Evolutionary conservation across 306 rosid species (phyloP).

Genomic region (Urtica urens): DNA sequence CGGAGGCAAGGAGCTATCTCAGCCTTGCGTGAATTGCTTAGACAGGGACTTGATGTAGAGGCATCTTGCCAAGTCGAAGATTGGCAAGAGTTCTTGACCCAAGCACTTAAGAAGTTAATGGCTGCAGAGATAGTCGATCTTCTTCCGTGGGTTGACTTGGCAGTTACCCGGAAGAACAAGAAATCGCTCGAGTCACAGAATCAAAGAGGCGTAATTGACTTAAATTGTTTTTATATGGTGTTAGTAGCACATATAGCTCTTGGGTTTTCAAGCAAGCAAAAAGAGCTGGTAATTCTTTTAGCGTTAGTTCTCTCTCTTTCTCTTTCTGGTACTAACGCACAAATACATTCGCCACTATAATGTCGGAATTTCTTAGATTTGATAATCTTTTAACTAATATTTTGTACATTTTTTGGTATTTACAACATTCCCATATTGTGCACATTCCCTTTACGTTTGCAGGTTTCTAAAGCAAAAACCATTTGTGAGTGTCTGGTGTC

Average conservation of each 20-base stretch:
- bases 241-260: constrained; percentile 74
- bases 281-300: constrained; percentile 54
- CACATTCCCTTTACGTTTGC: constrained; percentile 12
- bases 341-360: not conserved
- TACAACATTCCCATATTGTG: not conserved
- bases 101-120: constrained; percentile 59
- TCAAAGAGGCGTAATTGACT: constrained; percentile 74
- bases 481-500: constrained; percentile 74
- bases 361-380: too few relatives aligned
- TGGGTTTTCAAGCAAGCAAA: constrained; percentile 81
- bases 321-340: not conserved
- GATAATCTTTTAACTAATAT: too few relatives aligned
- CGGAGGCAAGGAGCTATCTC: constrained; percentile 84
- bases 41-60: constrained; percentile 94
- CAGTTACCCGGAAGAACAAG: constrained; percentile 68
- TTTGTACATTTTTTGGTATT: too few relatives aligned
- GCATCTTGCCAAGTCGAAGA: constrained; percentile 75
- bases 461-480: constrained; percentile 66
- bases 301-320: constrained; percentile 11
- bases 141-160: constrained; percentile 83
- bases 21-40: constrained; percentile 82
- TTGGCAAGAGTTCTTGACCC: constrained; percentile 87
- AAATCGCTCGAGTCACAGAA: constrained; percentile 91
- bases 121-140: constrained; percentile 85
- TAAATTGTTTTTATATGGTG: constrained; percentile 60